Evolutionary conservation across 1,284 basidiomycete species (phyloP).

Genomic region (Wolfiporia cocos): DNA sequence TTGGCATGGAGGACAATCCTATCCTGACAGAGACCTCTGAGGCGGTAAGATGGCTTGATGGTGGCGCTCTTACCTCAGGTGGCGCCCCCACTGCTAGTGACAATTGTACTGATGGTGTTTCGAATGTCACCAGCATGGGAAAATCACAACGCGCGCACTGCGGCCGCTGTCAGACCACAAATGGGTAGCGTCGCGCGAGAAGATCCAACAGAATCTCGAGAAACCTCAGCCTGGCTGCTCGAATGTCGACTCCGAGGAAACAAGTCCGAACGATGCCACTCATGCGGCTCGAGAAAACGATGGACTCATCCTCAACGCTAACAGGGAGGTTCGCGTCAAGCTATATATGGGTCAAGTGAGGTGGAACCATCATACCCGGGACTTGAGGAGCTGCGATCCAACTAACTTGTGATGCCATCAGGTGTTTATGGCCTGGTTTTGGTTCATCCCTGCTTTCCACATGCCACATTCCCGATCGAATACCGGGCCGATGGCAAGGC

Average conservation of each 20-base stretch:
- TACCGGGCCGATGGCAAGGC: slow-evolving; percentile 19
- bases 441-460: slow-evolving; percentile 82
- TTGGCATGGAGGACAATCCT: slow-evolving; percentile 37
- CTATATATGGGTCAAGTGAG: slow-evolving; percentile 69
- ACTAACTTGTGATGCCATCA: slow-evolving; percentile 20
- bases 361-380: neutral
- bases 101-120: neutral
- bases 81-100: too few relatives aligned
- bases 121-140: slow-evolving; percentile 28
- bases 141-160: slow-evolving; percentile 37
- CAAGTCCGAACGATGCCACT: slow-evolving; percentile 36
- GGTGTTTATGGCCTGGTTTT: slow-evolving; percentile 77
- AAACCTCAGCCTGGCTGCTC: slow-evolving; percentile 11
- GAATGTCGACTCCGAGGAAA: slow-evolving; percentile 31
- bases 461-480: slow-evolving; percentile 40
- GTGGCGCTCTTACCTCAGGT: too few relatives aligned
- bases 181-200: slow-evolving; percentile 37
- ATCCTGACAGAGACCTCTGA: slow-evolving; percentile 29
- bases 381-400: neutral
- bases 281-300: slow-evolving; percentile 23
- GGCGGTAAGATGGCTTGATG: slow-evolving; percentile 16
- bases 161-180: slow-evolving; percentile 36
- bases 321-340: slow-evolving; percentile 73
- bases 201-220: slow-evolving; percentile 22
- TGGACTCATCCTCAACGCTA: slow-evolving; percentile 60